These are phyloP conservation scores for Thermomucor indicae-seudaticae DNA, from an alignment of 371 early-diverging fungal species.

Conservation along the genomic window DNA sequence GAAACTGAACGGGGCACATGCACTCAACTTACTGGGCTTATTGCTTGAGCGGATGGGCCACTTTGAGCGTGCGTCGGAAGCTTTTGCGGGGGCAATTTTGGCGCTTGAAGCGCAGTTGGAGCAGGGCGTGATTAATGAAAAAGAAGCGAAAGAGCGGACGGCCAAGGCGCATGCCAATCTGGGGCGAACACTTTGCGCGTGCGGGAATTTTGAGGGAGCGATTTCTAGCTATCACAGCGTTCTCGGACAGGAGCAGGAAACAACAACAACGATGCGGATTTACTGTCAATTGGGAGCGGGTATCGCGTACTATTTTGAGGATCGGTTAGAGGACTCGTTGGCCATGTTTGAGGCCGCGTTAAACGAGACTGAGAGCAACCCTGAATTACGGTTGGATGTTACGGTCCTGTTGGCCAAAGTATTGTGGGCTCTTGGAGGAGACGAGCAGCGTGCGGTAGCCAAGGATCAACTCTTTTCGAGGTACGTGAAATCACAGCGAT, in stretches of 20 bases:
- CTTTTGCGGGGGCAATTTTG: conserved; percentile 57
- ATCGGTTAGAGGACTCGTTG: conserved; percentile 65
- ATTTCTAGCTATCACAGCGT: conserved; percentile 33
- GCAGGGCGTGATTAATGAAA: conserved; percentile 11
- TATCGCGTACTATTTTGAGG: conserved; percentile 71
- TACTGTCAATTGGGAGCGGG: conserved; percentile 69
- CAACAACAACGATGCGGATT: conserved; percentile 25
- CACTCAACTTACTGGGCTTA: conserved; percentile 72
- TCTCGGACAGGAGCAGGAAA: too few species aligned
- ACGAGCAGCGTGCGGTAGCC: conserved; percentile 73
- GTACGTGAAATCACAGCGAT: conserved; percentile 35
- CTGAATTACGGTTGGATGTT: conserved; percentile 56
- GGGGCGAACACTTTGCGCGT: conserved; percentile 60
- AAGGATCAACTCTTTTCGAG: conserved; percentile 75
- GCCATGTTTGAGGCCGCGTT: conserved; percentile 70
- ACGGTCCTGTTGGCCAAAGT: conserved; percentile 78
- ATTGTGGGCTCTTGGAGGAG: conserved; percentile 81
- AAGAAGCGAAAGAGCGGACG: conserved; percentile 16
- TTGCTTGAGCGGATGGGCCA: conserved; percentile 71
- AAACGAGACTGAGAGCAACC: conserved; percentile 43
- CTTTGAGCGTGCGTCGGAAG: conserved; percentile 61
- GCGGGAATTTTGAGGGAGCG: conserved; percentile 47
- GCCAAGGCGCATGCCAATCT: conserved; percentile 52
- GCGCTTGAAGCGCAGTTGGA: conserved; percentile 40
- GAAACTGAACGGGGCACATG: conserved; percentile 52